Conservation (phyloP, 2,329 filamentous ascomycete species). For the Aspergillus pseudotamarii region DNA sequence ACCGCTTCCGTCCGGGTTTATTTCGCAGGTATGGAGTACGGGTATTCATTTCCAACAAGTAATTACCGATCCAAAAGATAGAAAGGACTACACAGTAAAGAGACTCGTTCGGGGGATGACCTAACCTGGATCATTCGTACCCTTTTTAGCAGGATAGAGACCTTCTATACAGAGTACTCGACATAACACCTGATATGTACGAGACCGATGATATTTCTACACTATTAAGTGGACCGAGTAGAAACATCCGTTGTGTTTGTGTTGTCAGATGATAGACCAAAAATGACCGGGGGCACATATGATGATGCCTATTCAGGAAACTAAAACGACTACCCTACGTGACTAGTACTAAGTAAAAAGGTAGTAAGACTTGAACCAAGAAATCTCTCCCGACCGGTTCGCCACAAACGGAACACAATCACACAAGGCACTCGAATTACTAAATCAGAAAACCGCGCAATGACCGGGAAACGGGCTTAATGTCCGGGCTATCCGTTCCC, state of each 20-base stretch:
- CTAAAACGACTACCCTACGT: conserved; percentile 5
- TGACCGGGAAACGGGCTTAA: neutral
- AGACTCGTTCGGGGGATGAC: neutral
- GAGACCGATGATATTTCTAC: neutral
- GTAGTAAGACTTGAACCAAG: conserved; percentile 16
- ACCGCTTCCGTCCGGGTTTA: conserved; percentile 15
- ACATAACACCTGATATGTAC: neutral
- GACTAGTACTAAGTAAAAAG: neutral
- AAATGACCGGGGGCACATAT: neutral
- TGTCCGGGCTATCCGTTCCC: neutral
- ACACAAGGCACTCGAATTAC: neutral
- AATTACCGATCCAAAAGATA: neutral
- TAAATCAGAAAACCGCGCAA: conserved; percentile 2
- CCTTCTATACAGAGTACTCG: neutral
- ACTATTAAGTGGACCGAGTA: neutral
- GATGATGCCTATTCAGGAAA: conserved; percentile 4
- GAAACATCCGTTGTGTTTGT: neutral
- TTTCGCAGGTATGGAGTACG: conserved; percentile 7
- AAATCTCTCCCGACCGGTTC: conserved; percentile 22
- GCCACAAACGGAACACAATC: conserved; percentile 21
- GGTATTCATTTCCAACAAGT: conserved; percentile 2
- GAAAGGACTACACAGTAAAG: neutral
- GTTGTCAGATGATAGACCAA: neutral
- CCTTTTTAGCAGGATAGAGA: neutral
- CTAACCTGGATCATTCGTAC: neutral